Evolutionary conservation across 441 rosid species (phyloP).

Genomic region (Mallotus repandus): DNA sequence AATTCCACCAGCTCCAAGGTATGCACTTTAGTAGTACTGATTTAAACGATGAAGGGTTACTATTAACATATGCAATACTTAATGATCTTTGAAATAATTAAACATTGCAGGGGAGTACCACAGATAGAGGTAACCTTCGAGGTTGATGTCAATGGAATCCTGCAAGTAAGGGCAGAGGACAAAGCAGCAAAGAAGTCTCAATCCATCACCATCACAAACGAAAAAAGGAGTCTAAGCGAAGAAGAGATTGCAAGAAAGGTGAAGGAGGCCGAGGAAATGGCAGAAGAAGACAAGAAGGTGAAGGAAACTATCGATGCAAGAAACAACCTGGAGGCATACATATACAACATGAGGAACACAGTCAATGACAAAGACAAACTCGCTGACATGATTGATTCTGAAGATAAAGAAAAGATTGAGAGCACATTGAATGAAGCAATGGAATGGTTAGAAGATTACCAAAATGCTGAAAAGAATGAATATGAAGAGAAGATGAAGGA

Average conservation of each 20-base stretch:
- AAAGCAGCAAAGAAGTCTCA: constrained; percentile 47
- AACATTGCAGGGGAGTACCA: constrained; percentile 50
- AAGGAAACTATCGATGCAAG: constrained; percentile 51
- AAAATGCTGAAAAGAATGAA: constrained; percentile 51
- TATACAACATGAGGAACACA: constrained; percentile 49
- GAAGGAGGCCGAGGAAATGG: constrained; percentile 56
- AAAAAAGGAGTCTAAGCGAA: constrained; percentile 50
- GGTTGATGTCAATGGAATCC: constrained; percentile 53
- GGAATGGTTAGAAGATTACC: constrained; percentile 62
- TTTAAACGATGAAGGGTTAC: too few relatives aligned
- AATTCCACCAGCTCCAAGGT: constrained; percentile 62
- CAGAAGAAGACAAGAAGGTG: constrained; percentile 47
- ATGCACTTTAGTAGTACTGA: too few relatives aligned
- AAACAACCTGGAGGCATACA: constrained; percentile 52
- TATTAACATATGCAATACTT: background rate
- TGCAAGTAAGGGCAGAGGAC: constrained; percentile 57
- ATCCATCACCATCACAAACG: constrained; percentile 48
- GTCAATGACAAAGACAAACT: constrained; percentile 48
- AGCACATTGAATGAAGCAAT: constrained; percentile 38
- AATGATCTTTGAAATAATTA: background rate
- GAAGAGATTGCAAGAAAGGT: constrained; percentile 60
- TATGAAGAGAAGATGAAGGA: constrained; percentile 52
- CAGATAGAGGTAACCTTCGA: constrained; percentile 63
- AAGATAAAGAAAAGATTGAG: constrained; percentile 49
- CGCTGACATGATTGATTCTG: constrained; percentile 41